phyloP scores from a whole-genome alignment of 2,329 filamentous ascomycete genomes.

The Calonectria pauciramosa region DNA sequence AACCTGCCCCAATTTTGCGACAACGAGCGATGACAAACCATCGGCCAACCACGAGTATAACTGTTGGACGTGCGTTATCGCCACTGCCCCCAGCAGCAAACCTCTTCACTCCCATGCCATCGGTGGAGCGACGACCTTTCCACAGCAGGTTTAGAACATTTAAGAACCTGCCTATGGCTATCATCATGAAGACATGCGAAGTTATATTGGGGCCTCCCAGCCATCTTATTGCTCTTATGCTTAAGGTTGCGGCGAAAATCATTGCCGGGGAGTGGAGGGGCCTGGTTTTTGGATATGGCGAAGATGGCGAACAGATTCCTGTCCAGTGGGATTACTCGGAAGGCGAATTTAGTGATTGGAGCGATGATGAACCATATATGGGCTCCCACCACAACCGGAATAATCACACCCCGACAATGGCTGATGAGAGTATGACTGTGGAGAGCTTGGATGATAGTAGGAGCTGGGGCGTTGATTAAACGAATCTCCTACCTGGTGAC shows the following conservation, averaged over 20 bases:
- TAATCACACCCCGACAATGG: not conserved
- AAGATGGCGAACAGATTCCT: slow-evolving; percentile 66
- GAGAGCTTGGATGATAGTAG: slow-evolving; percentile 42
- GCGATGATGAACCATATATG: slow-evolving; percentile 64
- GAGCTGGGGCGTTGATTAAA: slow-evolving; percentile 44
- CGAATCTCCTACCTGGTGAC: not conserved
- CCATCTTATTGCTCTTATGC: slow-evolving; percentile 82
- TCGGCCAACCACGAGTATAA: slow-evolving; percentile 44
- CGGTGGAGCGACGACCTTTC: slow-evolving; percentile 45
- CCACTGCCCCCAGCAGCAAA: slow-evolving; percentile 78
- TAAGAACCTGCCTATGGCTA: slow-evolving; percentile 58
- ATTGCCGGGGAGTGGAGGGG: slow-evolving; percentile 75
- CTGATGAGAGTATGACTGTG: slow-evolving; percentile 7
- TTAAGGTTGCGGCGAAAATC: slow-evolving; percentile 85
- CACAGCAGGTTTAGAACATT: slow-evolving; percentile 41
- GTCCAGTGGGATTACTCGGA: slow-evolving; percentile 76
- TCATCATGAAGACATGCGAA: slow-evolving; percentile 83
- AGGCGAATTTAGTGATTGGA: slow-evolving; percentile 66
- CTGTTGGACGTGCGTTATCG: slow-evolving; percentile 66
- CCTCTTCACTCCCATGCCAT: slow-evolving; percentile 66
- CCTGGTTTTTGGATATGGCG: slow-evolving; percentile 67
- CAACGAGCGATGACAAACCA: slow-evolving; percentile 37
- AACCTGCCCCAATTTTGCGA: slow-evolving; percentile 13
- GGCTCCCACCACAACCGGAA: slow-evolving; percentile 26
- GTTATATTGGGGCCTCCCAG: slow-evolving; percentile 85